These are phyloP conservation scores for Phlyctochytrium planicorne DNA, from an alignment of 192 early-diverging fungal genomes.

Conservation along the genomic window DNA sequence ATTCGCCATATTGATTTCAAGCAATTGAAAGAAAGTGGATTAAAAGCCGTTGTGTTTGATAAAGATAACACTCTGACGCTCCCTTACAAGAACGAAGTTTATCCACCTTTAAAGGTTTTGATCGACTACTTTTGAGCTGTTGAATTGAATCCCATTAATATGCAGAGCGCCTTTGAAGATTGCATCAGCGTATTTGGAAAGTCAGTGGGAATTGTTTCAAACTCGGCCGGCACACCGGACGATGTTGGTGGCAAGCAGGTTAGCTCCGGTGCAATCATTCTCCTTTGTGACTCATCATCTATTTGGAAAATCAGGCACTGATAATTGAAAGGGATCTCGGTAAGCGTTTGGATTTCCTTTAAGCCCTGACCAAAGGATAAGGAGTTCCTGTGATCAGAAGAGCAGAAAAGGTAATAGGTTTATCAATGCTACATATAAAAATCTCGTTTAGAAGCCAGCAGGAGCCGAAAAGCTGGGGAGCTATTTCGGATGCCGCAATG, in stretches of 20 bases:
- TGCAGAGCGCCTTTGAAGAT: conserved; percentile 62
- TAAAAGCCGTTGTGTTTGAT: conserved; percentile 84
- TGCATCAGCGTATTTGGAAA: conserved; percentile 64
- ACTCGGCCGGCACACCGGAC: conserved; percentile 84
- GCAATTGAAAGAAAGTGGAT: conserved; percentile 55
- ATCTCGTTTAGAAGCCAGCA: conserved; percentile 71
- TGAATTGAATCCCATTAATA: too few relatives aligned
- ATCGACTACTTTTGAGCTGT: not conserved
- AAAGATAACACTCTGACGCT: conserved; percentile 95
- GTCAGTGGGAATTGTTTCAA: conserved; percentile 81
- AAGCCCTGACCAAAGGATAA: not conserved
- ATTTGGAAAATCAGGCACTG: too few relatives aligned
- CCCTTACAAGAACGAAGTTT: conserved; percentile 70
- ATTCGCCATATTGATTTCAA: conserved; percentile 69
- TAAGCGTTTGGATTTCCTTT: conserved; percentile 17
- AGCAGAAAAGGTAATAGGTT: conserved; percentile 28
- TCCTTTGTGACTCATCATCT: too few relatives aligned
- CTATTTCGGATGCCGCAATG: conserved; percentile 36
- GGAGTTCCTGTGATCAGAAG: too few relatives aligned
- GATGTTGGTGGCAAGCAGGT: conserved; percentile 57
- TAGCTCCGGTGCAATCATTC: conserved; percentile 9
- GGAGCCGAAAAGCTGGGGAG: conserved; percentile 62
- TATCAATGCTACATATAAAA: conserved; percentile 50
- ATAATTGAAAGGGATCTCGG: conserved; percentile 47
- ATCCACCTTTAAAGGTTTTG: conserved; percentile 66